Conservation (phyloP, 495 filamentous ascomycete genomes). For the Aspergillus bridgeri region DNA sequence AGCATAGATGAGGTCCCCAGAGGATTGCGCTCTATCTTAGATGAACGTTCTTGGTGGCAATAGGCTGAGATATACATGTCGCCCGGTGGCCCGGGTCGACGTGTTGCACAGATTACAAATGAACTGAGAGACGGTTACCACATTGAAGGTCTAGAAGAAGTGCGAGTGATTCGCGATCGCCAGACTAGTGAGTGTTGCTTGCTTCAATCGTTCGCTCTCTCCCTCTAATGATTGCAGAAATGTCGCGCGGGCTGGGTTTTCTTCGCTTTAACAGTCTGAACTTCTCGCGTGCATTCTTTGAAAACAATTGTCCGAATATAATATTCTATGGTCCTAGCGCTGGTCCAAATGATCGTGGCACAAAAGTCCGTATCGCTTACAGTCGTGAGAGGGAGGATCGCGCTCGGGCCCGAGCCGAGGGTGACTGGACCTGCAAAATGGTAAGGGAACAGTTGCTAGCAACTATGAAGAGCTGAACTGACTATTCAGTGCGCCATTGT, state of each 20-base stretch:
- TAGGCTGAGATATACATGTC: slow-evolving; percentile 47
- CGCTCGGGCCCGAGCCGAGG: slow-evolving; percentile 51
- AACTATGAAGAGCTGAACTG: slow-evolving; percentile 1
- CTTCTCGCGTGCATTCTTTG: slow-evolving; percentile 62
- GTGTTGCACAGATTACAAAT: slow-evolving; percentile 54
- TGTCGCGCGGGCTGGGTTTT: slow-evolving; percentile 65
- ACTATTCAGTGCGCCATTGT: slow-evolving; percentile 60
- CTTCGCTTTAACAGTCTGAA: slow-evolving; percentile 59
- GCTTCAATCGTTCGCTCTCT: background rate
- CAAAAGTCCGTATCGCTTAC: slow-evolving; percentile 58
- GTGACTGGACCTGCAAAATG: slow-evolving; percentile 74
- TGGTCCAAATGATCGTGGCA: slow-evolving; percentile 48
- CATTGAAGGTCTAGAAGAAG: slow-evolving; percentile 57
- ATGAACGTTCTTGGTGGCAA: slow-evolving; percentile 22
- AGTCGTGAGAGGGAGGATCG: slow-evolving; percentile 56
- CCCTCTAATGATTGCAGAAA: slow-evolving; percentile 38
- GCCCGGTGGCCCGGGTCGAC: slow-evolving; percentile 25
- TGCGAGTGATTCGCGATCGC: slow-evolving; percentile 63
- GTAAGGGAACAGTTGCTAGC: slow-evolving; percentile 41
- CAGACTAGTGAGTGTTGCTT: slow-evolving; percentile 53
- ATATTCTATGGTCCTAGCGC: slow-evolving; percentile 50
- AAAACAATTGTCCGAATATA: slow-evolving; percentile 61
- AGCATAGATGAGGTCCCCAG: slow-evolving; percentile 4
- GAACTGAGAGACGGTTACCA: slow-evolving; percentile 59
- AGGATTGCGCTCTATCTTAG: slow-evolving; percentile 10